These are phyloP conservation scores for Poronia punctata DNA, from an alignment of 495 filamentous ascomycete genomes.

Conservation along the genomic window DNA sequence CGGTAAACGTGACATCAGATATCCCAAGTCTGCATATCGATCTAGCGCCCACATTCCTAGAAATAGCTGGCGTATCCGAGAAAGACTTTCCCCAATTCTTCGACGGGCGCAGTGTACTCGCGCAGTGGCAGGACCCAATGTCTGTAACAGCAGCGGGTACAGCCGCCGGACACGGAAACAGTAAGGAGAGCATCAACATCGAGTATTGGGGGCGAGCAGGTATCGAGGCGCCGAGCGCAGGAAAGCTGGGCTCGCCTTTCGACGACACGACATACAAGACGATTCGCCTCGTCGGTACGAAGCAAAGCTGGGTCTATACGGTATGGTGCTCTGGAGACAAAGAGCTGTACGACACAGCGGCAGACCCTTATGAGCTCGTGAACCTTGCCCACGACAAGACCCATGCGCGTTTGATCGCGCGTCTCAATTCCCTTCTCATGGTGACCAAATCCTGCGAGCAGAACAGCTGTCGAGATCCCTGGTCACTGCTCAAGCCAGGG, in stretches of 20 bases:
- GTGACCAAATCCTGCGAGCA: constrained; percentile 47
- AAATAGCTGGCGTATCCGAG: constrained; percentile 3
- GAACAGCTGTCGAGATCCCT: constrained; percentile 39
- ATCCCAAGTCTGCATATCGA: constrained; percentile 7
- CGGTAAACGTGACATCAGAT: constrained; percentile 8
- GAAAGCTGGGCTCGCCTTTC: constrained; percentile 9
- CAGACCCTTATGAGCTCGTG: constrained; percentile 8
- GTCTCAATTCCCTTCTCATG: constrained; percentile 44
- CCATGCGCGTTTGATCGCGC: constrained; percentile 15
- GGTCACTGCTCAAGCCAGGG: constrained; percentile 36
- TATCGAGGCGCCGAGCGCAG: constrained; percentile 29
- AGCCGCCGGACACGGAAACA: background rate
- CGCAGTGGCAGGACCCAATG: constrained; percentile 4
- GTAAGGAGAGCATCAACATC: constrained; percentile 42
- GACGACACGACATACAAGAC: constrained; percentile 45
- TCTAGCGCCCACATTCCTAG: constrained; percentile 9
- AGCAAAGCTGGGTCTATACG: constrained; percentile 42
- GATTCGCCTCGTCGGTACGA: constrained; percentile 33
- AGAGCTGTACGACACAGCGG: constrained; percentile 40
- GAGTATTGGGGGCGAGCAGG: constrained; percentile 43
- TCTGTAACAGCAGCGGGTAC: constrained; percentile 13
- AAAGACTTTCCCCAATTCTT: constrained; percentile 14
- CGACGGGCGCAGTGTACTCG: constrained; percentile 10
- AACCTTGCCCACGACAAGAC: constrained; percentile 3
- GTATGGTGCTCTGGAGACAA: constrained; percentile 47